Percentiles rank a stretch among this genome's conserved stretches.
Evolutionary conservation across 164 flowering plant genomes (phyloP).

Genomic region (Akebia trifoliata): DNA sequence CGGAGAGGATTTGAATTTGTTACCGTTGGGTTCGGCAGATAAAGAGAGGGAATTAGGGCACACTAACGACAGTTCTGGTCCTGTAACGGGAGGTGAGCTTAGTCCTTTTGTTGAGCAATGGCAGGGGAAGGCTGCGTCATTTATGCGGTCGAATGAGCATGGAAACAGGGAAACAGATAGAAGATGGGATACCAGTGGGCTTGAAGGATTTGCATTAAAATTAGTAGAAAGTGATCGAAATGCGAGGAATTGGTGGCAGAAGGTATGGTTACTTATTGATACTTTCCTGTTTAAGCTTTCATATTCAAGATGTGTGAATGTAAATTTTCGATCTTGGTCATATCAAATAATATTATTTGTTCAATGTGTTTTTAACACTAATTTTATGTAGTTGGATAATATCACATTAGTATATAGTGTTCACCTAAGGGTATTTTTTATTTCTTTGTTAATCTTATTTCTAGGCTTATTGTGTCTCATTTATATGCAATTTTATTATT

Average conservation of each 20-base stretch:
- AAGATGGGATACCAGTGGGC: conserved; percentile 75
- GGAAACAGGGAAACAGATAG: conserved; percentile 40
- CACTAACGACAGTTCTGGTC: background rate
- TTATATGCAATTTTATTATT: too few species aligned
- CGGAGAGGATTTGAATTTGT: conserved; percentile 40
- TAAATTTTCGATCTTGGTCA: background rate
- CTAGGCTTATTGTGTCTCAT: too few species aligned
- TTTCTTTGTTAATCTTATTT: too few species aligned
- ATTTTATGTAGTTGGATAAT: too few species aligned
- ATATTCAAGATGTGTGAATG: background rate
- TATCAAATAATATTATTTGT: too few species aligned
- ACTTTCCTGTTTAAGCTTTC: background rate
- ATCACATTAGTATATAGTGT: too few species aligned
- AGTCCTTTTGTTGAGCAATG: conserved; percentile 89
- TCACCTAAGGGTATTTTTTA: too few species aligned
- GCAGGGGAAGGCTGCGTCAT: conserved; percentile 69
- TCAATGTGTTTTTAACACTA: too few species aligned
- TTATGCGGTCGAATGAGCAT: conserved; percentile 86
- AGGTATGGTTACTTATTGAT: conserved; percentile 41
- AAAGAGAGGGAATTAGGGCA: background rate
- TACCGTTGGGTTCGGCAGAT: conserved; percentile 23
- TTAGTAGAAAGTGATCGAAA: conserved; percentile 74
- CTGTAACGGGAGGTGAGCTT: conserved; percentile 20
- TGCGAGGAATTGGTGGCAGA: conserved; percentile 88
- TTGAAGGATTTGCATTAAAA: conserved; percentile 61